Conservation (phyloP, 108 stramenopile genomes). For the Fistulifera pelliculosa region DNA sequence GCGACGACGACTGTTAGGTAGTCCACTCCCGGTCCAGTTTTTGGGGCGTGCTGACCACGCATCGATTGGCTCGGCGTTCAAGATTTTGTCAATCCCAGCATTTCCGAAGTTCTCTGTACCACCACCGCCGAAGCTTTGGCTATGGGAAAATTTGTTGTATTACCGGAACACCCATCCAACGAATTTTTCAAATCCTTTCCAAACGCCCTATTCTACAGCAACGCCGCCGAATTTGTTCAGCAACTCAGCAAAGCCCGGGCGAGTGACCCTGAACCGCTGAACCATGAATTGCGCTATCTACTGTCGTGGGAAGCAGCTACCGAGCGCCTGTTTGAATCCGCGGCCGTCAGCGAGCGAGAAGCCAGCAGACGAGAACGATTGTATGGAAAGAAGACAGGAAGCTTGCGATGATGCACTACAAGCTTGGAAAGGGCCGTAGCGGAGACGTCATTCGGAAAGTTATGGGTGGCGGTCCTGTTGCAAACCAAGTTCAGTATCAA, state of each 20-base stretch:
- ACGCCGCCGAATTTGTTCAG: conserved; percentile 62
- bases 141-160: conserved; percentile 90
- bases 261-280: conserved; percentile 71
- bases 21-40: conserved; percentile 65
- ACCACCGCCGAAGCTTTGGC: conserved; percentile 93
- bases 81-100: conserved; percentile 86
- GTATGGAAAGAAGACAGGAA: conserved; percentile 36
- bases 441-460: conserved; percentile 33
- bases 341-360: conserved; percentile 39
- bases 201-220: conserved; percentile 68
- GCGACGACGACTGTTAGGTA: no score
- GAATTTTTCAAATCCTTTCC: conserved; percentile 80
- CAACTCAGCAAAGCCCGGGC: conserved; percentile 52
- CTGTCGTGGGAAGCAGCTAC: conserved; percentile 94
- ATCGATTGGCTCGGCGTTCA: conserved; percentile 53
- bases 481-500: conserved; percentile 1
- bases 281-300: conserved; percentile 38
- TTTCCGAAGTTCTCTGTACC: conserved; percentile 90
- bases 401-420: conserved; percentile 22
- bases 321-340: conserved; percentile 63
- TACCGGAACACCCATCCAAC: conserved; percentile 79
- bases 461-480: conserved; percentile 16
- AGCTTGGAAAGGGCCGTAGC: conserved; percentile 17
- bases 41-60: conserved; percentile 86
- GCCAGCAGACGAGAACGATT: conserved; percentile 34